Conservation (phyloP, 2,329 filamentous ascomycete species). For the Ophiostoma australiae region DNA sequence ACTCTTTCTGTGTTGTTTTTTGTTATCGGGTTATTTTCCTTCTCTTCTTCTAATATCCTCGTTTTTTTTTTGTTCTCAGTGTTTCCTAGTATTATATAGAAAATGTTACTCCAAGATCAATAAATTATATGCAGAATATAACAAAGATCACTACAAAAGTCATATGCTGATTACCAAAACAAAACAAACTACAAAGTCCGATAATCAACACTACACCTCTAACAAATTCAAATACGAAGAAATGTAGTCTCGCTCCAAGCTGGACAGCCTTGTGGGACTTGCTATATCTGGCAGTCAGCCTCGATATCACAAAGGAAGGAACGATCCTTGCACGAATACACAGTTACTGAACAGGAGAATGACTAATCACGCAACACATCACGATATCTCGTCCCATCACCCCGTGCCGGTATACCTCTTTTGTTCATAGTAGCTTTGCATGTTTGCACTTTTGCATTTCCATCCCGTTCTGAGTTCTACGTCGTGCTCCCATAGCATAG, state of each 20-base stretch:
- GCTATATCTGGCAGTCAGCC: not conserved
- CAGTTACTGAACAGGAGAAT: not conserved
- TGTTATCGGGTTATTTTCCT: too few relatives aligned
- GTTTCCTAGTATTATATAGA: not conserved
- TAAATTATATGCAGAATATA: too few relatives aligned
- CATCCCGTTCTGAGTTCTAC: not conserved
- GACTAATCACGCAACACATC: not conserved
- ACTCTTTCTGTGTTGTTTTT: too few relatives aligned
- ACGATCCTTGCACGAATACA: not conserved
- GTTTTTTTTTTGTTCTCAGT: not conserved
- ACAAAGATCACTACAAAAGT: too few relatives aligned
- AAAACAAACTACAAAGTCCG: too few relatives aligned
- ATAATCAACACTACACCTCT: too few relatives aligned
- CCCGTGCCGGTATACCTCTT: not conserved
- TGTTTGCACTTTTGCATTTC: not conserved
- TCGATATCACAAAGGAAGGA: not conserved
- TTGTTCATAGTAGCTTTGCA: not conserved
- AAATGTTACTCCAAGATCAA: too few relatives aligned
- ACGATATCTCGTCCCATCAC: too few relatives aligned
- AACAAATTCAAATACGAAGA: too few relatives aligned
- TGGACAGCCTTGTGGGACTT: constrained; percentile 7
- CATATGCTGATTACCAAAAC: too few relatives aligned
- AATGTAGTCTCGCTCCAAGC: too few relatives aligned
- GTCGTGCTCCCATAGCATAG: not conserved
- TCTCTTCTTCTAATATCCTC: too few relatives aligned